Conservation (phyloP, 768 basidiomycete genomes). For the Fomitopsis serialis region DNA sequence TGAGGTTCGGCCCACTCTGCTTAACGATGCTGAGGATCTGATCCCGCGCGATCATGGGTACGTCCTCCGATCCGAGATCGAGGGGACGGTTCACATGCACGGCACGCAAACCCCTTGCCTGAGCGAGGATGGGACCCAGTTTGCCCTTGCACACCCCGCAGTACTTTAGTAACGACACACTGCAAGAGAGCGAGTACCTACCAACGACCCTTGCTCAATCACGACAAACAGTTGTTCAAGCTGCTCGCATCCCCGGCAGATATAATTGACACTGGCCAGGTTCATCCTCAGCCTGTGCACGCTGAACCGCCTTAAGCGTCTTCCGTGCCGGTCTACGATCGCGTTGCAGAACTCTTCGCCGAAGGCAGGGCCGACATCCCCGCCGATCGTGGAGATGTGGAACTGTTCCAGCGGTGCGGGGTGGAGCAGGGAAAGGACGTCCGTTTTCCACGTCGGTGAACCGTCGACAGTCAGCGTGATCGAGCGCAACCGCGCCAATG, state of each 20-base stretch:
- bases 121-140: constrained; percentile 37
- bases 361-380: constrained; percentile 28
- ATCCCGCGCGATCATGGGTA: constrained; percentile 11
- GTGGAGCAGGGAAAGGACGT: constrained; percentile 10
- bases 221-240: constrained; percentile 66
- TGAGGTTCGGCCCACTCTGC: constrained; percentile 45
- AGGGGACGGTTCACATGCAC: constrained; percentile 55
- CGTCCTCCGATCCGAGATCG: constrained; percentile 12
- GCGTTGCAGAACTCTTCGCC: constrained; percentile 45
- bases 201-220: constrained; percentile 41
- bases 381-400: constrained; percentile 48
- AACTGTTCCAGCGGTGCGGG: constrained; percentile 46
- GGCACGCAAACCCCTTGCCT: constrained; percentile 42
- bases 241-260: constrained; percentile 48
- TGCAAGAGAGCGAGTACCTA: constrained; percentile 7
- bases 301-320: constrained; percentile 49
- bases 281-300: constrained; percentile 59
- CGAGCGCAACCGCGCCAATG: constrained; percentile 42
- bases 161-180: background rate
- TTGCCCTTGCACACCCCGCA: constrained; percentile 25
- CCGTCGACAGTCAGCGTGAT: constrained; percentile 47
- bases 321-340: constrained; percentile 46
- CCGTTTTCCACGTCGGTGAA: constrained; percentile 9
- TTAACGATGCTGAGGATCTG: constrained; percentile 36
- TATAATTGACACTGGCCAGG: constrained; percentile 40